Evolutionary conservation across 164 flowering plant genomes (phyloP), one percentile per base, ranked within the genome.

Genomic region (Stephania cephalantha): DNA sequence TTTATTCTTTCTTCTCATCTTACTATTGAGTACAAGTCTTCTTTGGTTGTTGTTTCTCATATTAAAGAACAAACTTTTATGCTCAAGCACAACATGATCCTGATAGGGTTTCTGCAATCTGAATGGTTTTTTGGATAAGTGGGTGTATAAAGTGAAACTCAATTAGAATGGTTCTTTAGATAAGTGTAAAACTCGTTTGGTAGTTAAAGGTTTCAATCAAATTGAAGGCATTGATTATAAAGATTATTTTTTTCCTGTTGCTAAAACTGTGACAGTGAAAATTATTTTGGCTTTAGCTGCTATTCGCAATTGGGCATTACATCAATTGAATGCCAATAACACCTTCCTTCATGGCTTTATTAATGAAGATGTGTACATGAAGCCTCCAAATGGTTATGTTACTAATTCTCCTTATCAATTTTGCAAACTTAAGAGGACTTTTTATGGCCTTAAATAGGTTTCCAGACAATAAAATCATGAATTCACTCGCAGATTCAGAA

Each of bases 381-480:
- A n/a, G n/a, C n/a, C n/a, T n/a, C n/a, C 71, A 2, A 48, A 20
- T 69, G 48, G 71, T 5, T 69, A 29, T 9, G 9, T 69, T 46
- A 58, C 46, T 48, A 55, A 55, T 46, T 22, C 7, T n/a, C 72
- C 29, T 70, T 1, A 2, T 20, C 72, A 70, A 46, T 55, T 70
- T 2, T 48, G 72, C 18, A 9, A 45, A 4, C 20, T 69, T 1
- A 42, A 69, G 4, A 69, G 45, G n/a, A 25, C 48, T 69, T 10
- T 69, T 12, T 42, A 69, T 45, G 71, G 71, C n/a, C n/a, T 69
- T 9, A 69, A 69, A 44, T 58, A 70, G 48, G 35, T 15, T 18
- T 29, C 61, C 1, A 6, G 55, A 7, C 31, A 30, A 1, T 48
- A 52, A 52, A 15, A 12, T 45, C 48, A 42, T 12, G 50, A 11